Conservation (phyloP, 177 flowering plant genomes). For the Tripterygium wilfordii region DNA sequence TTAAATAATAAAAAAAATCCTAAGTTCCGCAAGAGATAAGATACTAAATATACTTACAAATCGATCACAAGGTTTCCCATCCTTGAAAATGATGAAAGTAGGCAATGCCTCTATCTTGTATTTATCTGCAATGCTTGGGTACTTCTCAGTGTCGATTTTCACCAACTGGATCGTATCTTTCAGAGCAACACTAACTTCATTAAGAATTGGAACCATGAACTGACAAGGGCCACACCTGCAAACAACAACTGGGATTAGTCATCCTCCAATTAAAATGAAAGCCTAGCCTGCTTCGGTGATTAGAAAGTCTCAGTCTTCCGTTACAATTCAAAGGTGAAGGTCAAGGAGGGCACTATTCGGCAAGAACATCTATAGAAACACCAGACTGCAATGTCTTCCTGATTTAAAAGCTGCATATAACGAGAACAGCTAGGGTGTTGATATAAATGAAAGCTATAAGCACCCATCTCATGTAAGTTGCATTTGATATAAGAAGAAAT, state of each 20-base stretch:
- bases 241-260: constrained; percentile 1
- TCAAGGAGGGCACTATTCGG: no score
- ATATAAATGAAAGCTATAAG: no score
- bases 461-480: no score
- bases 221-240: constrained; percentile 99
- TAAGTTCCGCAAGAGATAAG: no score
- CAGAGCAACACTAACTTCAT: constrained; percentile 53
- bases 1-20: neutral
- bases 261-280: neutral
- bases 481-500: neutral
- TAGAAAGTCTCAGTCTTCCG: no score
- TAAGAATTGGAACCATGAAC: constrained; percentile 77
- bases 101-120: constrained; percentile 79
- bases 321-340: no score
- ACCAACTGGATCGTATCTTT: constrained; percentile 74
- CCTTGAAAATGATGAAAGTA: constrained; percentile 82
- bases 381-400: no score
- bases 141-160: constrained; percentile 94
- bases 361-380: no score
- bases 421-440: no score
- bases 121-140: constrained; percentile 69
- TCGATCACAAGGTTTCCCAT: constrained; percentile 75
- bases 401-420: no score
- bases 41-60: constrained; percentile 59
- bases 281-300: no score